phyloP scores from a whole-genome alignment of 495 filamentous ascomycete genomes.

The Xylaria castorea region DNA sequence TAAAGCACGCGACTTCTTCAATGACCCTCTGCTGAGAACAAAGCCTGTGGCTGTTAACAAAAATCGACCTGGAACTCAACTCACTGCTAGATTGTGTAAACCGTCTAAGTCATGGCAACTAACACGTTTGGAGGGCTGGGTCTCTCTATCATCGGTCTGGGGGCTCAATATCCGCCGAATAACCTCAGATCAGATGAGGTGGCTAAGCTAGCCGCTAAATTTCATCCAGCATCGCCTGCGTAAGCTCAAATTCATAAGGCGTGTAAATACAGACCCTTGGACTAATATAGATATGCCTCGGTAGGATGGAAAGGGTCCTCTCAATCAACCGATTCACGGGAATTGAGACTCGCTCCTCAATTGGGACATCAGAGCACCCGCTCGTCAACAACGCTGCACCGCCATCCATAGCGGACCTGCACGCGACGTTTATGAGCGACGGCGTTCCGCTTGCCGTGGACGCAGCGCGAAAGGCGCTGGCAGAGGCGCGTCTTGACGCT shows the following conservation, averaged over 20 bases:
- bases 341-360: constrained; percentile 66
- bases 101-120: constrained; percentile 29
- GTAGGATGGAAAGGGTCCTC: constrained; percentile 63
- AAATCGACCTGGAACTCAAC: background rate
- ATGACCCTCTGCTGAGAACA: background rate
- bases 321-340: constrained; percentile 69
- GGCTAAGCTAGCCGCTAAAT: constrained; percentile 51
- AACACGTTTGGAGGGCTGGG: constrained; percentile 47
- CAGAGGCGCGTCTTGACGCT: constrained; percentile 56
- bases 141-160: constrained; percentile 59
- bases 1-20: background rate
- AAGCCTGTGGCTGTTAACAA: background rate
- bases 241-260: constrained; percentile 35
- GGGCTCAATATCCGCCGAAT: constrained; percentile 57
- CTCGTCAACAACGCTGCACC: constrained; percentile 59
- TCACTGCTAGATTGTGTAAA: background rate
- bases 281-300: constrained; percentile 14
- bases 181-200: constrained; percentile 48
- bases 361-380: constrained; percentile 62
- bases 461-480: constrained; percentile 65
- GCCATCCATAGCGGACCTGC: constrained; percentile 63
- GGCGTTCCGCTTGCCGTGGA: constrained; percentile 64
- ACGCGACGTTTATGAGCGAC: constrained; percentile 60
- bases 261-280: constrained; percentile 7
- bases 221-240: constrained; percentile 59